phyloP scores from a whole-genome alignment of 345 rosid genomes.

The Citropsis articulata region DNA sequence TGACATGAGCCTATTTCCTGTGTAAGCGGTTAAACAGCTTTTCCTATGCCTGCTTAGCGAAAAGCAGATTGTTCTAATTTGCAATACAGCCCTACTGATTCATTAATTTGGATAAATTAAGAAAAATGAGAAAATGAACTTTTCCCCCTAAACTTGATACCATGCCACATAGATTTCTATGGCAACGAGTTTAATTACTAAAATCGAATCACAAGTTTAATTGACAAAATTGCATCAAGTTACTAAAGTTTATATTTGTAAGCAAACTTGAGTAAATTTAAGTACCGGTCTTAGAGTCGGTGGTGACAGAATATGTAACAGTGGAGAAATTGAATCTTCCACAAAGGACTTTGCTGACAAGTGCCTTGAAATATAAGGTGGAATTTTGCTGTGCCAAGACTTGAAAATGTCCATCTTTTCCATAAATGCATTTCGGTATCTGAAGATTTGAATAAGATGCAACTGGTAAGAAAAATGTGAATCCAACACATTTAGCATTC shows the following conservation, averaged over 20 bases:
- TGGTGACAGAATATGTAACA: constrained; percentile 82
- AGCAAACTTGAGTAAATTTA: constrained; percentile 3
- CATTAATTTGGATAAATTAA: neutral
- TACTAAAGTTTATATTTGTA: neutral
- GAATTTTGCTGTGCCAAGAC: constrained; percentile 73
- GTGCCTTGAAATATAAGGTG: constrained; percentile 81
- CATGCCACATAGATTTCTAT: neutral
- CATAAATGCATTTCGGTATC: constrained; percentile 59
- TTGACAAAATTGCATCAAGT: neutral
- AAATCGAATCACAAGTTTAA: neutral
- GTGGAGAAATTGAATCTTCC: constrained; percentile 70
- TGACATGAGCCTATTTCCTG: neutral
- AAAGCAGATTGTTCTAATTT: too few relatives aligned
- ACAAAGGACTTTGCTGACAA: constrained; percentile 63
- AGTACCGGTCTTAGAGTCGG: constrained; percentile 79
- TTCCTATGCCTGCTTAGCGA: neutral
- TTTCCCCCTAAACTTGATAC: neutral
- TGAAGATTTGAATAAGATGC: constrained; percentile 33
- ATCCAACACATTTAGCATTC: constrained; percentile 4
- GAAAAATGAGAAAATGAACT: neutral
- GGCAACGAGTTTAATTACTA: neutral
- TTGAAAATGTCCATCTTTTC: constrained; percentile 66
- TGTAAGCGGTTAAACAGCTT: neutral
- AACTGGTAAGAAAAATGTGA: constrained; percentile 19
- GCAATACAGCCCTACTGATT: neutral